Percentiles rank a stretch among this genome's conserved stretches.
Evolutionary conservation across 2,329 filamentous ascomycete genomes (phyloP).

Genomic region (Exserohilum turcica): DNA sequence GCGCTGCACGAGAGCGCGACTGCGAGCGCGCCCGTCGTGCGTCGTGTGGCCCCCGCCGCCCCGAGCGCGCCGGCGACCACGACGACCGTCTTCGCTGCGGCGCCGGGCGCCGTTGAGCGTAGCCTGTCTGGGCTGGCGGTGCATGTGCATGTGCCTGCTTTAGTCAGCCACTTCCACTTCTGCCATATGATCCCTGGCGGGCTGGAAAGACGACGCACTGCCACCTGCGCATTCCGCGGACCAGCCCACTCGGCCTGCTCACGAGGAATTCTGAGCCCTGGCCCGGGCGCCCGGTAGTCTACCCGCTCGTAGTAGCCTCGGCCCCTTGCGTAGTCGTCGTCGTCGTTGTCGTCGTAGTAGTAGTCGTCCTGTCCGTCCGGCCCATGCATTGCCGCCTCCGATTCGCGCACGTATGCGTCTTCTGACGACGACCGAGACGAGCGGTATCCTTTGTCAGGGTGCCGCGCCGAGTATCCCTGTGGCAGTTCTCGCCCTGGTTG

Average conservation of each 20-base stretch:
- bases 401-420: constrained; percentile 1
- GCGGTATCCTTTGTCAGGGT: constrained; percentile 15
- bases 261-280: constrained; percentile 22
- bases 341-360: too few species aligned
- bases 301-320: constrained; percentile 20
- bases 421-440: neutral
- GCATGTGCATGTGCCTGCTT: constrained; percentile 6
- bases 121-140: constrained; percentile 4
- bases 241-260: constrained; percentile 15
- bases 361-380: constrained; percentile 18
- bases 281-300: constrained; percentile 20
- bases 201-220: constrained; percentile 17
- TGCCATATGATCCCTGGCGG: neutral
- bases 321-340: constrained; percentile 16
- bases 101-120: constrained; percentile 21
- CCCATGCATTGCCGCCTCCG: constrained; percentile 26
- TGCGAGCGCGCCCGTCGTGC: constrained; percentile 20
- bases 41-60: constrained; percentile 13
- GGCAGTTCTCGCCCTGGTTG: constrained; percentile 2
- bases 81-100: constrained; percentile 32
- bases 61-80: constrained; percentile 36
- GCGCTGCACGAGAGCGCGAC: constrained; percentile 33
- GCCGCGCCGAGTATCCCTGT: neutral
- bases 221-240: constrained; percentile 20
- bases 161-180: constrained; percentile 4